Base-by-base conservation (phyloP, 495 filamentous ascomycete species). In the Diplogelasinospora grovesii region DNA sequence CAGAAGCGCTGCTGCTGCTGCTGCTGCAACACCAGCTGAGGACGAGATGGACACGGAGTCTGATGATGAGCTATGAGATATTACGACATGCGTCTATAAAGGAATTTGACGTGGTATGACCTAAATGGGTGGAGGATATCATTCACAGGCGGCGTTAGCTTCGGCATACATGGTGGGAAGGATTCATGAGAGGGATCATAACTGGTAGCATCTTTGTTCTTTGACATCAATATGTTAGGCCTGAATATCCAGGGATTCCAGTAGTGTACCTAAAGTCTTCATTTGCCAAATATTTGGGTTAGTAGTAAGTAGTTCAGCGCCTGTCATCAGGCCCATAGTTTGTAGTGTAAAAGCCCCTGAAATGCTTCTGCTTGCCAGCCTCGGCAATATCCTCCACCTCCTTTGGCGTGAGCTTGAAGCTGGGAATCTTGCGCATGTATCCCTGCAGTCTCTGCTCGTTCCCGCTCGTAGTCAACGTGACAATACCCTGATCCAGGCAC, bases 401-500 rank as follows among this genome's bases (percentile, higher is more conserved):
- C 37, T 68, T 59, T 0, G 78, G 75, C 1, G 79, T 89, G 50
- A 94, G 56, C 50, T 79, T 79, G 61, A 93, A 92, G 15, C 41
- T 36, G 4, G 73, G 75, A 39, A 85, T 47, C 11, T 59, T 67
- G 8, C 66, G 56, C 49, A 88, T 52, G 52, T 84, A 90, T 41
- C 73, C 71, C 45, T 68, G 72, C 54, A 95, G 48, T 34, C 87
- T 63, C 43, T 81, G 61, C 62, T 89, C 81, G 44, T 75, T 93
- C 24, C 65, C 62, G 56, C 79, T 88, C 13, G 89, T 94, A 1
- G 87, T 93, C 46, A 94, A 63, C 0, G 76, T 65, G n/a, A 89
- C 77, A 36, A 83, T 63, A 27, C 80, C 85, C 54, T 87, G 84
- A 47, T 95, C 86, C 23, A 94, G 61, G 21, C 73, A 75, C 88